Percentiles rank a stretch among this genome's conserved stretches.
Conservation (phyloP, 495 filamentous ascomycete species). For the Podospora sp. region DNA sequence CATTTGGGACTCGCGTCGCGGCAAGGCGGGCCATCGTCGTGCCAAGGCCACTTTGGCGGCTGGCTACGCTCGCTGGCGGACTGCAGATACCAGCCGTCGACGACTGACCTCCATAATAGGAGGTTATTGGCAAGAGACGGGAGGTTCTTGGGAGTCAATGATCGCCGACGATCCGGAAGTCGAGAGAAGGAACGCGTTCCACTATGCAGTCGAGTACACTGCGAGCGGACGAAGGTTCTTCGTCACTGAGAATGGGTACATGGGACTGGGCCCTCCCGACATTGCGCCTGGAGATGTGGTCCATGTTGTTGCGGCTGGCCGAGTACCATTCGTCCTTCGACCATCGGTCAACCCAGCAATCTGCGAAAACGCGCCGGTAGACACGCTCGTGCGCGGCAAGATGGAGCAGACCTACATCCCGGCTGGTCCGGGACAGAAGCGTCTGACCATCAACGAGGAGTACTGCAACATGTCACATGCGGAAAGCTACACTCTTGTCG, state of each 20-base stretch:
- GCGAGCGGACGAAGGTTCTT: slow-evolving; percentile 29
- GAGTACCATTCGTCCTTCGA: slow-evolving; percentile 29
- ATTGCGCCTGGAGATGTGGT: slow-evolving; percentile 20
- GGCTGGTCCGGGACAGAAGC: slow-evolving; percentile 3
- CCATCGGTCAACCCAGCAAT: neutral
- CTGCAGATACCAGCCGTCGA: slow-evolving; percentile 15
- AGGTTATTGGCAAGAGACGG: slow-evolving; percentile 22
- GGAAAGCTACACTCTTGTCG: slow-evolving; percentile 26
- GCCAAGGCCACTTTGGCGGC: slow-evolving; percentile 10
- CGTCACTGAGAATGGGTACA: slow-evolving; percentile 30
- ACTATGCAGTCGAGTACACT: slow-evolving; percentile 27
- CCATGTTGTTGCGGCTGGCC: slow-evolving; percentile 24
- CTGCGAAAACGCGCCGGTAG: neutral
- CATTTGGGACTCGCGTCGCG: neutral
- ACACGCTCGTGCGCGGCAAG: slow-evolving; percentile 8
- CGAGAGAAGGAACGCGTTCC: slow-evolving; percentile 25
- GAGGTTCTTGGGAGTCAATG: neutral
- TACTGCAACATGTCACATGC: slow-evolving; percentile 5
- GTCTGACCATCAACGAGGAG: neutral
- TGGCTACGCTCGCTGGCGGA: slow-evolving; percentile 24
- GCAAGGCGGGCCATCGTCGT: slow-evolving; percentile 10
- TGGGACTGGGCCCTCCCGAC: slow-evolving; percentile 26
- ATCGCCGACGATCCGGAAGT: neutral
- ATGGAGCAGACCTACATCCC: neutral
- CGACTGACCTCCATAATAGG: slow-evolving; percentile 29